These are phyloP conservation scores for Solanum hybrid DNA, from an alignment of 305 asterid genomes.

Conservation along the genomic window DNA sequence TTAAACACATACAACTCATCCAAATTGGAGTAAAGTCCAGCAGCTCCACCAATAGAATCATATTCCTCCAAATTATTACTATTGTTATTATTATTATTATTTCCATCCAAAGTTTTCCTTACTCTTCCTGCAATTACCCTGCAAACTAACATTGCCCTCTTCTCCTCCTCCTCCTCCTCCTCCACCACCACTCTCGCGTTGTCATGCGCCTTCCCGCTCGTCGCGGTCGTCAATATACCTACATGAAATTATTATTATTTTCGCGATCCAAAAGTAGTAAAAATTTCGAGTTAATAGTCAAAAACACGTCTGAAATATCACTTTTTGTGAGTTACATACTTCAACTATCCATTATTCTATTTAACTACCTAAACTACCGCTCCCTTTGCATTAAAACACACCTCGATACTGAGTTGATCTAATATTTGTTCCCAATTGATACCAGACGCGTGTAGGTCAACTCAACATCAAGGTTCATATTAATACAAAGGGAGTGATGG, in stretches of 20 bases:
- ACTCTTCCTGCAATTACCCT: conserved; percentile 91
- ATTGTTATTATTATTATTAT: not conserved
- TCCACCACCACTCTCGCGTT: conserved; percentile 23
- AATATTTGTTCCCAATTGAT: not conserved
- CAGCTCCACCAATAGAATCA: conserved; percentile 62
- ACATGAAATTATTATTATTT: not conserved
- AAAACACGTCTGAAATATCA: not conserved
- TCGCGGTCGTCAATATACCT: conserved; percentile 71
- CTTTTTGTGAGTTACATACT: not conserved
- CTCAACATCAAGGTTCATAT: not conserved
- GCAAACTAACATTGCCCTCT: conserved; percentile 84
- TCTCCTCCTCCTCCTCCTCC: conserved; percentile 42
- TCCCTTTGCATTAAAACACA: not conserved
- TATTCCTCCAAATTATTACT: conserved; percentile 43
- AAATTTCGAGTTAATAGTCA: not conserved
- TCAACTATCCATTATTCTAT: not conserved
- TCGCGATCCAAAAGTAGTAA: not conserved
- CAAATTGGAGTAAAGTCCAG: conserved; percentile 63
- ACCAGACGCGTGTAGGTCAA: not conserved
- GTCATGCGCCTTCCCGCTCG: conserved; percentile 81
- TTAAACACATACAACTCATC: conserved; percentile 78
- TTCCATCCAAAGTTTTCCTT: conserved; percentile 51
- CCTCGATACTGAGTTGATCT: not conserved
- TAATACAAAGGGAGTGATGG: not conserved
- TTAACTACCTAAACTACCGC: not conserved